Evolutionary conservation across 2,329 filamentous ascomycete genomes (phyloP).

Genomic region (Diplodia intermedia): DNA sequence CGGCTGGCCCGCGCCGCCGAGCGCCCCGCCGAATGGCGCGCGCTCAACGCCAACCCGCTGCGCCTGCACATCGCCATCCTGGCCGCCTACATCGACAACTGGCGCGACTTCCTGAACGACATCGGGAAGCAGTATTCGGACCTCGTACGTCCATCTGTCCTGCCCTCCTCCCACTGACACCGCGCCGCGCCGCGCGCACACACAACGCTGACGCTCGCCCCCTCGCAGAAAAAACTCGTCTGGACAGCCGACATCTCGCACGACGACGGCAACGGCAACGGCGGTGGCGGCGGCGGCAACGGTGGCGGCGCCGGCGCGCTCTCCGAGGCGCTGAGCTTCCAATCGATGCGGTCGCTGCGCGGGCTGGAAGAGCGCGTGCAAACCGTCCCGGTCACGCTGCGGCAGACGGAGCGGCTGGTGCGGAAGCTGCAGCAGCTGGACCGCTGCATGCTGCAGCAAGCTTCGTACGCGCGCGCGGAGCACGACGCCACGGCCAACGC

Average conservation of each 20-base stretch:
- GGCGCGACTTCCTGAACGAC: not conserved
- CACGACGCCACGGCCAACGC: not conserved
- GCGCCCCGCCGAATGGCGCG: not conserved
- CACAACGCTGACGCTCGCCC: no score
- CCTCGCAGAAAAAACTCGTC: not conserved
- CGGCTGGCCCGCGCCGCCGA: not conserved
- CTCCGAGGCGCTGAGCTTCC: not conserved
- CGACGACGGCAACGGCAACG: not conserved
- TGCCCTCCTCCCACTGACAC: no score
- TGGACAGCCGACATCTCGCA: slow-evolving; percentile 11
- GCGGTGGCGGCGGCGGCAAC: no score
- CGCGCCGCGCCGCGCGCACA: no score
- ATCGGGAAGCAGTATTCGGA: slow-evolving; percentile 13
- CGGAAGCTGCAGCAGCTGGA: not conserved
- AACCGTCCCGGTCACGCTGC: not conserved
- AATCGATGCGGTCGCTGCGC: slow-evolving; percentile 10
- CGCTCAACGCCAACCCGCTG: not conserved
- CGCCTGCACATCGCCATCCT: slow-evolving; percentile 17
- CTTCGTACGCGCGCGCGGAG: not conserved
- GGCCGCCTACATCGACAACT: slow-evolving; percentile 15
- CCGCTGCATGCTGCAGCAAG: not conserved
- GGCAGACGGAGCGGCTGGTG: not conserved
- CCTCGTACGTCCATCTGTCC: not conserved
- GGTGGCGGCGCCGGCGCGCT: not conserved
- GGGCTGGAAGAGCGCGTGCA: slow-evolving; percentile 22